A percentile compares a stretch with the other conserved stretches of the same genome.
These are phyloP conservation scores for Przewalskia tangutica DNA, from an alignment of 257 asterid genomes.

Conservation along the genomic window DNA sequence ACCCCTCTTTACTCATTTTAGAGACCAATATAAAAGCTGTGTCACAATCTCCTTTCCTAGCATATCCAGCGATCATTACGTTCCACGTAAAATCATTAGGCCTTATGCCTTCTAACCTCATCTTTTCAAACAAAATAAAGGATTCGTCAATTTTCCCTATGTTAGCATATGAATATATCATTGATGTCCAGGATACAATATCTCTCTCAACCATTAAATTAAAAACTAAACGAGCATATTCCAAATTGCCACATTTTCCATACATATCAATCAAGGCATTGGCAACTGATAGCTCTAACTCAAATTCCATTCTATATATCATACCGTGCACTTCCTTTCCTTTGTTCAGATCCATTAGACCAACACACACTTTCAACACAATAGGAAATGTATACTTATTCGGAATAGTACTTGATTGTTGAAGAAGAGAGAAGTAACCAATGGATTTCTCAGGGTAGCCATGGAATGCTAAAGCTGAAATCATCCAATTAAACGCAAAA, in stretches of 20 bases:
- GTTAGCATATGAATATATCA: conserved; percentile 44
- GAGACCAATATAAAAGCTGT: conserved; percentile 25
- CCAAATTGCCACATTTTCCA: conserved; percentile 29
- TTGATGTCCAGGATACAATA: conserved; percentile 50
- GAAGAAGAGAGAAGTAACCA: conserved; percentile 31
- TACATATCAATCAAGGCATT: conserved; percentile 45
- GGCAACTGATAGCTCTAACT: conserved; percentile 24
- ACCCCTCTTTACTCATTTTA: conserved; percentile 37
- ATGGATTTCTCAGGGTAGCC: conserved; percentile 39
- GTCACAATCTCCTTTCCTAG: conserved; percentile 44
- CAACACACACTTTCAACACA: conserved; percentile 40
- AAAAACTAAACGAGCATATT: conserved; percentile 32
- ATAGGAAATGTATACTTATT: conserved; percentile 37
- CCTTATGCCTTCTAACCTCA: conserved; percentile 34
- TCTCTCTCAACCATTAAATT: conserved; percentile 48
- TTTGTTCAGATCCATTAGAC: conserved; percentile 29
- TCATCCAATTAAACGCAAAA: conserved; percentile 59
- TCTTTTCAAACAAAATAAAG: conserved; percentile 31
- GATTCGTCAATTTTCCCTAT: conserved; percentile 35
- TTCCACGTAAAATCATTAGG: conserved; percentile 64
- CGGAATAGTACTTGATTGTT: conserved; percentile 25
- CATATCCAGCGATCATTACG: conserved; percentile 35
- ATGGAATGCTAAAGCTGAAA: conserved; percentile 24
- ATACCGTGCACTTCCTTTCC: conserved; percentile 50
- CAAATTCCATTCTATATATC: conserved; percentile 31